Conservation (phyloP, 2,329 filamentous ascomycete species). For the Aspergillus sp. region DNA sequence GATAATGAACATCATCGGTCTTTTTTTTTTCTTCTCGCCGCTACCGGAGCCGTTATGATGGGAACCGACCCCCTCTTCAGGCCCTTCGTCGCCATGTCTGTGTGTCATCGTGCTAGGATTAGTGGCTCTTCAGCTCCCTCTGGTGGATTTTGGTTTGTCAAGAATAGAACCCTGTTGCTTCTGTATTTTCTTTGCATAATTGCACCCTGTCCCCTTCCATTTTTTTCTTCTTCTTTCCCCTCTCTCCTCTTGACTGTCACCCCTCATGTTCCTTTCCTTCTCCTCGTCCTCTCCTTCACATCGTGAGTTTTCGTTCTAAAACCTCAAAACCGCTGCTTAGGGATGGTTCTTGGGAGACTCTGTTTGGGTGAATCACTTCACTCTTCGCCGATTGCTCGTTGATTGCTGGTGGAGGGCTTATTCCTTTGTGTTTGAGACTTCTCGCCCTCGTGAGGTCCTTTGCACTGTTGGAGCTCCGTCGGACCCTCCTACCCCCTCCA, state of each 20-base stretch:
- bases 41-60: constrained; percentile 12
- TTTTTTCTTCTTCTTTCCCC: constrained; percentile 1
- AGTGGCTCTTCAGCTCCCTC: no score
- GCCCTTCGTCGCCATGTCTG: no score
- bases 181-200: background rate
- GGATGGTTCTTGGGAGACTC: constrained; percentile 6
- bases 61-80: background rate
- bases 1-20: background rate
- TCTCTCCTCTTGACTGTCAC: constrained; percentile 1
- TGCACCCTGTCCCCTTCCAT: constrained; percentile 1
- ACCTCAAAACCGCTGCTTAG: background rate
- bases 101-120: no score
- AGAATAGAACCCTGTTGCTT: no score
- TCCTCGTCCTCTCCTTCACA: background rate
- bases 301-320: no score
- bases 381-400: constrained; percentile 2
- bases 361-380: constrained; percentile 7
- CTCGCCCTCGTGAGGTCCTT: background rate
- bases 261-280: background rate
- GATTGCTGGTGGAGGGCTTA: background rate
- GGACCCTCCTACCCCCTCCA: no score
- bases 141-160: no score
- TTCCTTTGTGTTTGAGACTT: background rate
- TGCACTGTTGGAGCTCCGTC: background rate
- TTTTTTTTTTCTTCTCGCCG: constrained; percentile 4